These are phyloP conservation scores for Kingdonia uniflora DNA, from an alignment of 164 flowering plant genomes.

Conservation along the genomic window DNA sequence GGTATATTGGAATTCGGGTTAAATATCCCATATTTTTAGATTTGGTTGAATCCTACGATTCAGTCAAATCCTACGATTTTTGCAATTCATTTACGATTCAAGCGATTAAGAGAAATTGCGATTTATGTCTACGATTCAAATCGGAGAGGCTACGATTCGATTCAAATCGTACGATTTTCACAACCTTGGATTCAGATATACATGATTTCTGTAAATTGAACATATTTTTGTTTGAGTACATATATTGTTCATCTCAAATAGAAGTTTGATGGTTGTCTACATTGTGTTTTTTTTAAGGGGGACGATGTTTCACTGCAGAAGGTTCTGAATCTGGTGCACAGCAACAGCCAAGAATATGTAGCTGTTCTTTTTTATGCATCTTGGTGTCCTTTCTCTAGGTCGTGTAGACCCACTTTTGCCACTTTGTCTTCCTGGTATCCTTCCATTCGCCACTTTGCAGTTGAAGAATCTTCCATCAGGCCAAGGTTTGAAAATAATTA, in stretches of 20 bases:
- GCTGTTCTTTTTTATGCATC: conserved; percentile 88
- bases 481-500: conserved; percentile 71
- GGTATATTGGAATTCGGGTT: too few species aligned
- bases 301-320: conserved; percentile 60
- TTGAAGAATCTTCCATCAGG: conserved; percentile 75
- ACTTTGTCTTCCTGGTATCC: conserved; percentile 58
- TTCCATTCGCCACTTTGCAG: conserved; percentile 70
- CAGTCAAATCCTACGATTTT: too few species aligned
- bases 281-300: conserved; percentile 45
- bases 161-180: too few species aligned
- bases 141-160: too few species aligned
- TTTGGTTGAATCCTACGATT: too few species aligned
- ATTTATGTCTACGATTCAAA: too few species aligned
- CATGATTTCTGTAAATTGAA: too few species aligned
- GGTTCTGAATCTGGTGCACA: conserved; percentile 54
- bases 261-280: conserved; percentile 1
- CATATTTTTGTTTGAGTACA: not conserved
- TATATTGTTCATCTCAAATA: not conserved
- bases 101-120: too few species aligned
- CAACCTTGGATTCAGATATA: too few species aligned
- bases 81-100: too few species aligned
- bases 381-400: conserved; percentile 89
- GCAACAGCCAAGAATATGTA: conserved; percentile 40
- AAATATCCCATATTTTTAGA: too few species aligned
- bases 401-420: conserved; percentile 49